These are phyloP conservation scores for Vitis riparia DNA, from an alignment of 164 flowering plant species.

Conservation along the genomic window DNA sequence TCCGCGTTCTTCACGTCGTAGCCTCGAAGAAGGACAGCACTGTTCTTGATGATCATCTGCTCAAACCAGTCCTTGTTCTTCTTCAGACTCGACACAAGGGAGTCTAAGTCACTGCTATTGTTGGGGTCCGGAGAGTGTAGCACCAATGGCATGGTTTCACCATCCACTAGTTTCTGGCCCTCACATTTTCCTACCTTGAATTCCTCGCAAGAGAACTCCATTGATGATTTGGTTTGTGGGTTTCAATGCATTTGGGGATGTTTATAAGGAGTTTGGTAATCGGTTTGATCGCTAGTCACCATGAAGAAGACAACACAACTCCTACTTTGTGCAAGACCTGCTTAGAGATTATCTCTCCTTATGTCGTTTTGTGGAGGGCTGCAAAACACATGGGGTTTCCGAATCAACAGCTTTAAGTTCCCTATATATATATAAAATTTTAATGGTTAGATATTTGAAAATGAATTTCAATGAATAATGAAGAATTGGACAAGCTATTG, in stretches of 20 bases:
- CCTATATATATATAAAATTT: too few relatives aligned
- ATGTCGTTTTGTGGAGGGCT: too few relatives aligned
- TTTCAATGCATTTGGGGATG: too few relatives aligned
- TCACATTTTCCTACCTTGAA: constrained; percentile 55
- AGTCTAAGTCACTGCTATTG: constrained; percentile 10
- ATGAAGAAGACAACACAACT: too few relatives aligned
- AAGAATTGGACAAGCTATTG: too few relatives aligned
- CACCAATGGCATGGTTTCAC: constrained; percentile 50
- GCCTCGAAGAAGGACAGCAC: constrained; percentile 61
- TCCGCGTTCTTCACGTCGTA: constrained; percentile 40
- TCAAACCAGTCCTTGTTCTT: constrained; percentile 59
- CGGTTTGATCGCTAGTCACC: too few relatives aligned
- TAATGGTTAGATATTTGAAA: too few relatives aligned
- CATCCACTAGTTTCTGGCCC: constrained; percentile 54
- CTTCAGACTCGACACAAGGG: constrained; percentile 30
- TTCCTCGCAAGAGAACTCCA: constrained; percentile 35
- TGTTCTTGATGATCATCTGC: constrained; percentile 41
- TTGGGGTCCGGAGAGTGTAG: constrained; percentile 29
- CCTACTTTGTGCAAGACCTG: too few relatives aligned
- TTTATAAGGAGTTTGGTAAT: neutral
- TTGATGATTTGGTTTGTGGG: constrained; percentile 1
- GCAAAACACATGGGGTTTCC: too few relatives aligned
- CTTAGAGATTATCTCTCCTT: too few relatives aligned
- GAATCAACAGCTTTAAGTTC: too few relatives aligned
- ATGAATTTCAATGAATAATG: too few relatives aligned